Percentiles rank a stretch among this genome's conserved stretches.
Evolutionary conservation across 1,284 basidiomycete species (phyloP).

Genomic region (Porogramme epimiltina): DNA sequence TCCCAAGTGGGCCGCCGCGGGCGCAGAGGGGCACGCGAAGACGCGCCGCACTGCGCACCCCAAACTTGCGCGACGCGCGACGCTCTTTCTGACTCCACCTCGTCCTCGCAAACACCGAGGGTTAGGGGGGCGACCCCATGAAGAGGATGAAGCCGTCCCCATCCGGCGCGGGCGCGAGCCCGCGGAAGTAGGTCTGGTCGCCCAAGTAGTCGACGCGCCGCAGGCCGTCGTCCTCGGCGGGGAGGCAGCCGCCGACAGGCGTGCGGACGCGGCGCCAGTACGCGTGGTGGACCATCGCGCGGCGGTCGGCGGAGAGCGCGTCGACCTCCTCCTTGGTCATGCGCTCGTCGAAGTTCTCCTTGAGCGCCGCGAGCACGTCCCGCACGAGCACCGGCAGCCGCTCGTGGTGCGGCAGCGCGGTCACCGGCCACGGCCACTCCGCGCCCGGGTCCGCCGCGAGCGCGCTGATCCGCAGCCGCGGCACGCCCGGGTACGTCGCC

Average conservation of each 20-base stretch:
- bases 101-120: background rate
- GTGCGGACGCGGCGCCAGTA: conserved; percentile 33
- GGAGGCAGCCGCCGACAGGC: conserved; percentile 11
- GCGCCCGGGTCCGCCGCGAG: conserved; percentile 50
- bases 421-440: conserved; percentile 55
- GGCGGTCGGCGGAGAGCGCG: conserved; percentile 28
- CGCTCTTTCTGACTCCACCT: no score
- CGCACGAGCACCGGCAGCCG: conserved; percentile 47
- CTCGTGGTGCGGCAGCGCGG: conserved; percentile 33
- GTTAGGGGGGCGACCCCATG: conserved; percentile 39
- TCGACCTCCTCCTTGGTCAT: conserved; percentile 43
- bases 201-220: conserved; percentile 55
- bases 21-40: background rate
- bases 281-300: conserved; percentile 27
- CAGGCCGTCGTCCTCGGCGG: conserved; percentile 36
- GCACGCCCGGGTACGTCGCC: conserved; percentile 58
- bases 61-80: no score
- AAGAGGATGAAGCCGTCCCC: conserved; percentile 55
- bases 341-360: conserved; percentile 45
- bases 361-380: conserved; percentile 52
- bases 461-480: conserved; percentile 51
- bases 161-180: conserved; percentile 51
- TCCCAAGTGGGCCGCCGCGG: conserved; percentile 4
- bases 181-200: conserved; percentile 51
- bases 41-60: background rate